phyloP scores from a whole-genome alignment of 495 filamentous ascomycete species.

The Neurospora sp. region DNA sequence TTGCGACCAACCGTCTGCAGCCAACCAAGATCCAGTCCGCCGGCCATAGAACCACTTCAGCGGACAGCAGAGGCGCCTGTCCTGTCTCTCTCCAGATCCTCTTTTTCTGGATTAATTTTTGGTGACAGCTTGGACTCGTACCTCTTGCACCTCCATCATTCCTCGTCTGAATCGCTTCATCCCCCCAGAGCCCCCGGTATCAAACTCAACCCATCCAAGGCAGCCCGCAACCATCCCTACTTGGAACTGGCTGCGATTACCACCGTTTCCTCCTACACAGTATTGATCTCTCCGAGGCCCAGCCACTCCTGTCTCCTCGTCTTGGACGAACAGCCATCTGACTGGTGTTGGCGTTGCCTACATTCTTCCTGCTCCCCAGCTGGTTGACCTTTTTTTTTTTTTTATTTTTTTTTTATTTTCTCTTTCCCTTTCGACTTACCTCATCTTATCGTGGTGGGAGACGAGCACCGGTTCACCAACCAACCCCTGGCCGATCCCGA shows the following conservation, averaged over 20 bases:
- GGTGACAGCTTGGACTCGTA: neutral
- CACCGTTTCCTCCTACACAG: neutral
- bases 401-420: slow-evolving; percentile 15
- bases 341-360: neutral
- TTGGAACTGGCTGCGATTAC: neutral
- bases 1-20: neutral
- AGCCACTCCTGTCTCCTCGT: neutral
- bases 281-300: neutral
- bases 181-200: neutral
- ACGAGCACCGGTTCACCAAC: neutral
- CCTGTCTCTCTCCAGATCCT: neutral
- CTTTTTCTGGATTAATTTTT: neutral
- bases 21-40: neutral
- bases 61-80: neutral
- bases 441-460: neutral
- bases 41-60: neutral
- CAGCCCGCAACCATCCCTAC: neutral
- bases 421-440: slow-evolving; percentile 4
- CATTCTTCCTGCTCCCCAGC: slow-evolving; percentile 1
- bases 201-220: neutral
- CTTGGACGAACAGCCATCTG: neutral
- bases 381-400: slow-evolving; percentile 18
- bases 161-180: neutral
- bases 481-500: slow-evolving; percentile 19
- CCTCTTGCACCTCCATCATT: neutral